Evolutionary conservation across 306 rosid species (phyloP), one percentile per base, ranked within the genome.

Genomic region (Adenanthera pavonina): DNA sequence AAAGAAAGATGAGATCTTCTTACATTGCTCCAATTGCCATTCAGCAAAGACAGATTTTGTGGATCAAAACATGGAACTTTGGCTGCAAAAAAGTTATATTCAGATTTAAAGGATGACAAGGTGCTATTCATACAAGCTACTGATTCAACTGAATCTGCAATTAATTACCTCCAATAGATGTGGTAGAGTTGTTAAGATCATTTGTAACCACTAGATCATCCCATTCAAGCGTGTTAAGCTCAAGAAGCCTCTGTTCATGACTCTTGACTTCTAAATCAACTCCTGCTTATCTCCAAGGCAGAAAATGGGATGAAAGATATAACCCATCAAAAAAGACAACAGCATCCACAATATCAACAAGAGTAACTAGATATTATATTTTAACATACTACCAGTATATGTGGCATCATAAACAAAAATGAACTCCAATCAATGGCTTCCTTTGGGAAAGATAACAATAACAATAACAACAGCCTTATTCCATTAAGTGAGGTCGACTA

Each of bases 171-270:
- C 86, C 91, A 74, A 69, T 76, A 69, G 80, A 71, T 52, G 84
- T 71, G 56, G 72, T 46, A 81, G 85, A 65, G 59, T 78, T 84
- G 84, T 78, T 82, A 74, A 66, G 72, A 44, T 80, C 93, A 76
- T 87, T 81, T 78, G 88, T 19, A 69, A 72, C 88, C 74, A 96
- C 91, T 71, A 95, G 91, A 13, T 96, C 99, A 79, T 96, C 98
- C 99, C 99, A 96, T 19, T 96, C 99, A 57, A 93, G 98, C 38
- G 99, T 93, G 80, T 96, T 96, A 80, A 96, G 84, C 87, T 96
- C 99, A 82, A 84, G 94, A 78, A 95, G 97, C 85, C 81, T 86
- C 81, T 83, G 81, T 66, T 92, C 92, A 81, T 86, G 88, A 85
- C 71, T 87, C 75, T 79, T 78, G 80, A 78, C 88, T 25, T 87